These are phyloP conservation scores for Ceriops zippeliana DNA, from an alignment of 345 rosid genomes.

Conservation along the genomic window DNA sequence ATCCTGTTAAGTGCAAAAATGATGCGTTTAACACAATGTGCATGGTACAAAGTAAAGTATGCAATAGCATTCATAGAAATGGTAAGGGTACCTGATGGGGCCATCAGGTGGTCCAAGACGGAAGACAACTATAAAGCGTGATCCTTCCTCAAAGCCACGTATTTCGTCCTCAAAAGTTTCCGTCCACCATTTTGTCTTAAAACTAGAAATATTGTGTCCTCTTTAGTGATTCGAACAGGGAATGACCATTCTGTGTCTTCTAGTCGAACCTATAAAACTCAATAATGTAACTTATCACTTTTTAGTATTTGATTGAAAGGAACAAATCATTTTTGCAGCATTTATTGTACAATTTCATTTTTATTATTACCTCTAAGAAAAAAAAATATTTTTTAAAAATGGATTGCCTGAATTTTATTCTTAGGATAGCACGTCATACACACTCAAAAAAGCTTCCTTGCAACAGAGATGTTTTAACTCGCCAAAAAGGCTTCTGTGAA, in stretches of 20 bases:
- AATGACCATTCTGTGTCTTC: constrained; percentile 89
- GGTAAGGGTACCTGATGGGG: constrained; percentile 69
- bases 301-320: too few relatives aligned
- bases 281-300: neutral
- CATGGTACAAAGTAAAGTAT: neutral
- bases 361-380: too few relatives aligned
- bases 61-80: neutral
- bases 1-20: constrained; percentile 46
- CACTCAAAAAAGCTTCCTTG: too few relatives aligned
- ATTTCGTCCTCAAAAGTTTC: constrained; percentile 66
- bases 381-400: too few relatives aligned
- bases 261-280: constrained; percentile 54
- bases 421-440: too few relatives aligned
- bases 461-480: too few relatives aligned
- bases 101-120: constrained; percentile 77
- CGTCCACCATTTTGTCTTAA: constrained; percentile 53
- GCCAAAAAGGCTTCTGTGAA: too few relatives aligned
- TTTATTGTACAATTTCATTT: too few relatives aligned
- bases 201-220: constrained; percentile 82
- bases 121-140: constrained; percentile 86
- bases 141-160: constrained; percentile 98
- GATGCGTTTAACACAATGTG: constrained; percentile 9
- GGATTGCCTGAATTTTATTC: too few relatives aligned
- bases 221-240: constrained; percentile 75
- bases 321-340: too few relatives aligned